Percentiles rank a stretch among this genome's conserved stretches.
Evolutionary conservation across 306 rosid genomes (phyloP).

Genomic region (Ochetophila trinervis): DNA sequence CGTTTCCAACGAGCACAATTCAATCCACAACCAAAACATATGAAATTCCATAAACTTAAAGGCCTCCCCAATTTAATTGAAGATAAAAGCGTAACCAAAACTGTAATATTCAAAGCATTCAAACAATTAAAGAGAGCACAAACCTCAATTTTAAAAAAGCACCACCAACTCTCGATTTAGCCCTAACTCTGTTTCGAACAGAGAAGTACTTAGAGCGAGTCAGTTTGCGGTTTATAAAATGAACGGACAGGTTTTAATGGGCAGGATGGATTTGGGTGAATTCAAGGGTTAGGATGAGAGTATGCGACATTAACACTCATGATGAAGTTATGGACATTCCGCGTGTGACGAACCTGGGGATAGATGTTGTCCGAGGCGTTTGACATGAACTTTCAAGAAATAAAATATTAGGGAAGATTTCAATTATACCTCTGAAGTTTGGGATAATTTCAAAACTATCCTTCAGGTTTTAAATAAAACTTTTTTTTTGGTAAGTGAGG

Average conservation of each 20-base stretch:
- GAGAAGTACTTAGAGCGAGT: background rate
- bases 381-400: too few species aligned
- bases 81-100: background rate
- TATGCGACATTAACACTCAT: background rate
- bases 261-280: conserved; percentile 13
- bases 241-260: conserved; percentile 30
- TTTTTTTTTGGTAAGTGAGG: too few species aligned
- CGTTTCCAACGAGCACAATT: too few species aligned
- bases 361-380: too few species aligned
- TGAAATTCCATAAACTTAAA: background rate
- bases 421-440: too few species aligned
- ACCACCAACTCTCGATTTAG: conserved; percentile 12
- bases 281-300: conserved; percentile 13
- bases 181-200: background rate
- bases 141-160: conserved; percentile 9
- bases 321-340: too few species aligned
- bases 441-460: too few species aligned
- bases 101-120: background rate
- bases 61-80: background rate
- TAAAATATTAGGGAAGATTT: too few species aligned
- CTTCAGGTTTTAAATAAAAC: too few species aligned
- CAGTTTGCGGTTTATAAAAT: conserved; percentile 19
- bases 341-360: too few species aligned
- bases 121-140: background rate
- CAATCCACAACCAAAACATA: background rate